Evolutionary conservation across 495 filamentous ascomycete genomes (phyloP).

Genomic region (Xeromyces bisporus): DNA sequence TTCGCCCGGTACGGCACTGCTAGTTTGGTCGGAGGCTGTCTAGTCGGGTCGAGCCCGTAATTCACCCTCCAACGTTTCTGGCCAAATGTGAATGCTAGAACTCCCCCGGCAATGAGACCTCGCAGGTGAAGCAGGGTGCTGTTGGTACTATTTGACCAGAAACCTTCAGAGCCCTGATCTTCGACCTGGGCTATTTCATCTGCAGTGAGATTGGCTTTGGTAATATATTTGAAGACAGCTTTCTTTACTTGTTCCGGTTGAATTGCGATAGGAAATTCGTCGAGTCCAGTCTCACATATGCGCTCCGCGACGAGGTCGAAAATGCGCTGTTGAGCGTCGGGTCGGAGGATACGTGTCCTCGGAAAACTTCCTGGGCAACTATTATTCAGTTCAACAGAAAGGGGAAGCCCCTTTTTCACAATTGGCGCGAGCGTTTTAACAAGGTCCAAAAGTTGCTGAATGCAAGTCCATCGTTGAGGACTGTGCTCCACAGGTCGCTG

Average conservation of each 20-base stretch:
- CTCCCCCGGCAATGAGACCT: conserved; percentile 39
- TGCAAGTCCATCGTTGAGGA: conserved; percentile 46
- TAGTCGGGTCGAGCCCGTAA: conserved; percentile 38
- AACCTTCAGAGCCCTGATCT: no score
- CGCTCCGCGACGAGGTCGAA: conserved; percentile 8
- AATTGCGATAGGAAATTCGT: conserved; percentile 5
- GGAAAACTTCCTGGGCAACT: conserved; percentile 11
- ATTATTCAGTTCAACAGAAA: conserved; percentile 10
- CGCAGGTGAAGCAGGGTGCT: conserved; percentile 35
- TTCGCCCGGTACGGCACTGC: conserved; percentile 58
- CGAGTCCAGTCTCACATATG: conserved; percentile 2
- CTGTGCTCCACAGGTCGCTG: conserved; percentile 37
- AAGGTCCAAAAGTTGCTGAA: no score
- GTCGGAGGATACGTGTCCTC: conserved; percentile 2
- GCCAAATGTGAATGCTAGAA: conserved; percentile 39
- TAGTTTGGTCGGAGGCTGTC: conserved; percentile 34
- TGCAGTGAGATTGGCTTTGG: not conserved
- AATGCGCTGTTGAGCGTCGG: no score
- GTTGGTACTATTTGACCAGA: no score
- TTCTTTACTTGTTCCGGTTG: conserved; percentile 1
- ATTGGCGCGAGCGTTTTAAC: no score
- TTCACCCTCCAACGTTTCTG: conserved; percentile 57
- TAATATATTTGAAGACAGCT: not conserved
- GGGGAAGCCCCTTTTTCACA: conserved; percentile 33
- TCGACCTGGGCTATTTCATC: no score